Evolutionary conservation across 1,139 yeast species (phyloP), one percentile per base, ranked within the genome.

Genomic region (Diutina neorugosa): DNA sequence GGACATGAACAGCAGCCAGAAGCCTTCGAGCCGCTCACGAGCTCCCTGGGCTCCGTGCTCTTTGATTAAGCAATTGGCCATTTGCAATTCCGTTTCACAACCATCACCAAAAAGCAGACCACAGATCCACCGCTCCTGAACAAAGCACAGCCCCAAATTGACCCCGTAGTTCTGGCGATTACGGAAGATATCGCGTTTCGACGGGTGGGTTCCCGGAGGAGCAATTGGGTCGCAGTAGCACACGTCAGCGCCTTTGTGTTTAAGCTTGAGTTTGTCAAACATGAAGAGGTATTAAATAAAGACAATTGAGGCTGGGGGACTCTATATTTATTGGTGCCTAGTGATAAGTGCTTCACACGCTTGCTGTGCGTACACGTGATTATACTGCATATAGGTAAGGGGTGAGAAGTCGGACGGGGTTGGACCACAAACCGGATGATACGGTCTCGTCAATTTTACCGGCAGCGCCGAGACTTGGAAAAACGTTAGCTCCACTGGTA

Each of bases 81-180:
- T 96, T 49, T 86, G 93, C 54, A 84, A 76, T 67, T 93, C 98
- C 53, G 67, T 65, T 18, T 65, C 68, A n/a, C 84, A 77, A 16
- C 76, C 78, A 27, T 77, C 75, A 14, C 78, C 75, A 56, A 83
- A 84, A 56, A 81, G 70, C 44, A 70, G 70, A 55, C 77, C 83
- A 65, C 69, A 86, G 51, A 90, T 84, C 76, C 84, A 85, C 60
- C 81, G 82, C 63, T 93, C 98, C 54, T 82, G 74, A 1, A 90
- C 84, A 64, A 91, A 91, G 61, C 88, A 70, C 0, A 93, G 80
- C 1, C 98, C 98, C 48, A 93, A 68, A 65, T 91, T 91, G 42
- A 89, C 96, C 12, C 98, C 98, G 62, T 78, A 81, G 62, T 88
- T 88, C 58, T 70, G 73, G 55, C 98, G 73, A 51, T 77, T 71